phyloP scores from a whole-genome alignment of 2,329 filamentous ascomycete species.

The Pseudogymnoascus sp. region DNA sequence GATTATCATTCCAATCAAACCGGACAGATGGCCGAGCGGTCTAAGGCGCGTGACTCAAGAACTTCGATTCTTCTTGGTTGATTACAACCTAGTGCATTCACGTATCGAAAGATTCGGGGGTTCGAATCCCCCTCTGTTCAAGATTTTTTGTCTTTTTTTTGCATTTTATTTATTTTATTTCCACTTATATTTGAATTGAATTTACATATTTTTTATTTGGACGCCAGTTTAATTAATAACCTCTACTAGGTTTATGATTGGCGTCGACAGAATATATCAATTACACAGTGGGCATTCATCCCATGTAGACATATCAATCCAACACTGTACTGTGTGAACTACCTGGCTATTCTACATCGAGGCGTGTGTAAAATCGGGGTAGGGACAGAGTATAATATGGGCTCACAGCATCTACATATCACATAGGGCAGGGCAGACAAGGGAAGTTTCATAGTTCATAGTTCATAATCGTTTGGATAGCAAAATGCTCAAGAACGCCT shows the following conservation, averaged over 20 bases:
- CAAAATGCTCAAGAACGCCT: slow-evolving; percentile 9
- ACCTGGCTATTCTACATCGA: background rate
- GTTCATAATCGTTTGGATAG: slow-evolving; percentile 2
- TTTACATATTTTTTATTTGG: background rate
- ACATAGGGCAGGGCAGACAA: background rate
- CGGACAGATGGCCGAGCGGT: slow-evolving; percentile 9
- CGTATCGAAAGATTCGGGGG: slow-evolving; percentile 9
- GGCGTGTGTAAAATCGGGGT: background rate
- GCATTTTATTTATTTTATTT: background rate
- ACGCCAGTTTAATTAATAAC: background rate
- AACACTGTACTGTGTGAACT: too few relatives aligned
- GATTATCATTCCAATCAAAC: background rate
- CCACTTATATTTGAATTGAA: background rate
- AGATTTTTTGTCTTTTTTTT: background rate
- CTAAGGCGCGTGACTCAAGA: slow-evolving; percentile 9
- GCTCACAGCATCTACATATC: background rate
- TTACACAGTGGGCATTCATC: too few relatives aligned
- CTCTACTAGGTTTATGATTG: too few relatives aligned
- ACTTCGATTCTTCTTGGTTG: slow-evolving; percentile 1
- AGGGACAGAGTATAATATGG: background rate
- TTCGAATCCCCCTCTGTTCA: slow-evolving; percentile 9
- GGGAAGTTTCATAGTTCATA: background rate
- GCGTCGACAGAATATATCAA: too few relatives aligned
- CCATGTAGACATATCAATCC: too few relatives aligned
- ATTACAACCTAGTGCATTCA: slow-evolving; percentile 1